Conservation (phyloP, 192 early-diverging fungal genomes). For the Allomyces macrogynus region DNA sequence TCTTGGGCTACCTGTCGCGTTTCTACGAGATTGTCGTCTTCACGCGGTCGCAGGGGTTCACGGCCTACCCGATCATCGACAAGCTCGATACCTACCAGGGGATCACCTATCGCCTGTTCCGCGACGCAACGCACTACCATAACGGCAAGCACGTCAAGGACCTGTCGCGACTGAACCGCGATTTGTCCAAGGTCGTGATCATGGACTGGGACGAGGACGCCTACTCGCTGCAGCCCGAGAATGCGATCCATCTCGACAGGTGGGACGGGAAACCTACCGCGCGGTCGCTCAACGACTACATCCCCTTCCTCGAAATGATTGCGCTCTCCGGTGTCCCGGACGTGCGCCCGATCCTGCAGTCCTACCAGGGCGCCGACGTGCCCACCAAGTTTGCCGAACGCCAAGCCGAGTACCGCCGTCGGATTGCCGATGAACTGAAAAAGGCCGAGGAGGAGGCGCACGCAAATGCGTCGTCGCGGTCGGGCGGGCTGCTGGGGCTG, state of each 20-base stretch:
- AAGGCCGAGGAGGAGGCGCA: not conserved
- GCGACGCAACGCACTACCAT: slow-evolving; percentile 71
- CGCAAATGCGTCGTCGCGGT: not conserved
- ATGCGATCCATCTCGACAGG: slow-evolving; percentile 58
- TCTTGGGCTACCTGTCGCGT: slow-evolving; percentile 69
- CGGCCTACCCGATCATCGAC: slow-evolving; percentile 64
- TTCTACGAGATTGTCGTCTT: slow-evolving; percentile 94
- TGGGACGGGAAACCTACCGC: slow-evolving; percentile 73
- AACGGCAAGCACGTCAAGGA: slow-evolving; percentile 76
- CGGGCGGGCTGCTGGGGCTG: not conserved
- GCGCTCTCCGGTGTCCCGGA: slow-evolving; percentile 53
- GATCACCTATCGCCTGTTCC: slow-evolving; percentile 70
- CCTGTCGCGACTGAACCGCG: slow-evolving; percentile 78
- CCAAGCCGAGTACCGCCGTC: not conserved
- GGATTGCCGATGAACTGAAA: not conserved
- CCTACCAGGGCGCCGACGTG: slow-evolving; percentile 44
- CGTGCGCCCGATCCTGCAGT: slow-evolving; percentile 46
- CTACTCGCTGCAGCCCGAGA: slow-evolving; percentile 81
- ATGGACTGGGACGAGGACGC: slow-evolving; percentile 74
- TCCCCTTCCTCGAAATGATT: slow-evolving; percentile 69
- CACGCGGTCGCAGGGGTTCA: slow-evolving; percentile 33
- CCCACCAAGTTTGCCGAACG: slow-evolving; percentile 37
- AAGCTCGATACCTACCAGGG: slow-evolving; percentile 79
- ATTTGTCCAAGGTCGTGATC: slow-evolving; percentile 77
- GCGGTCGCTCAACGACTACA: slow-evolving; percentile 55